Evolutionary conservation across 768 basidiomycete genomes (phyloP), one percentile per base, ranked within the genome.

Genomic region (Boletus patriciae): DNA sequence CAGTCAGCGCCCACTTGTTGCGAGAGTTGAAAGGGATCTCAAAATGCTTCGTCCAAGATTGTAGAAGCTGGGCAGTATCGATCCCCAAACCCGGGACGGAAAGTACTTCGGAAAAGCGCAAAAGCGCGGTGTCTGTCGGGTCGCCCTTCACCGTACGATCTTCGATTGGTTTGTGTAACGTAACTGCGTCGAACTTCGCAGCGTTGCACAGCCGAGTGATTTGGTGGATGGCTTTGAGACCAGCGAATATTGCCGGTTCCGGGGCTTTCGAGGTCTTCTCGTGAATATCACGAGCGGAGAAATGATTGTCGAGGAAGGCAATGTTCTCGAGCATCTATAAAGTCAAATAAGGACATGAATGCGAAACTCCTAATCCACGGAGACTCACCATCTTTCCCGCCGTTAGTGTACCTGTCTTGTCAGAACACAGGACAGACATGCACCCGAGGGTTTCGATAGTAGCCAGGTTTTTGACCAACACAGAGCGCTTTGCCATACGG

Each of bases 1-100:
- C 67, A 42, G 77, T 80, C 50, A 84, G 64, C 71, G 83, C 83
- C 77, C 77, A 84, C 60, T 85, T 85, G 59, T 82, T 80, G 55
- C 75, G 77, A 7, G 80, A 83, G 53, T 78, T 78, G 67, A 78
- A 78, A 2, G 75, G 76, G 33, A 78, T 74, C 23, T 74, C 73
- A 52, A 73, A 76, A 34, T 45, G 23, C 59, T 52, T 60, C 62
- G 64, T 45, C 63, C 60, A 66, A 63, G 66, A 21, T 56, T 57
- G 10, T 23, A 65, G 31, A 10, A 69, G 46, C 12, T 61, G 54
- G 21, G 64, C 16, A 11, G 65, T 47, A 34, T 66, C 42, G n/a
- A 74, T 64, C 13, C 46, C 44, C 2, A 62, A 33, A 12, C 47
- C 54, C 3, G 70, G 57, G 27, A 67, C 33, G n/a, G 63, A 62